Evolutionary conservation across 1,284 basidiomycete genomes (phyloP).

Genomic region (Boletus sp.): DNA sequence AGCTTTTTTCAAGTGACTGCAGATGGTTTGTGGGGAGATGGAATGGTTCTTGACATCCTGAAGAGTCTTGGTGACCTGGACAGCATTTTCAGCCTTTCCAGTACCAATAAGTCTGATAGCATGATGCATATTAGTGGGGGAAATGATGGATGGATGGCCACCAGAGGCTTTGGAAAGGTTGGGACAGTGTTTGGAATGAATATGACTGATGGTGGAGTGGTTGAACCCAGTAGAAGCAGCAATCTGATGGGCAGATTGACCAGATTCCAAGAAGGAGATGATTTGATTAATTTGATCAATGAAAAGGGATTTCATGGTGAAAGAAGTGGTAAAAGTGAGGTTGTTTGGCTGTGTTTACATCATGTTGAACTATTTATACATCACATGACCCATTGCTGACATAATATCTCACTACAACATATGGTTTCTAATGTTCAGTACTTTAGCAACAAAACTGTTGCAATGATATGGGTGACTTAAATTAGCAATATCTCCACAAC

Average conservation of each 20-base stretch:
- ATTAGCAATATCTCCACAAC: no score
- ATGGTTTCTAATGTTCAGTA: no score
- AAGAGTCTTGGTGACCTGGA: constrained; percentile 2
- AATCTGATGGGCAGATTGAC: not conserved
- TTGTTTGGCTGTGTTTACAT: not conserved
- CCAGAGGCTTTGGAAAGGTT: not conserved
- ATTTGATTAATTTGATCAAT: not conserved
- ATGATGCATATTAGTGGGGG: not conserved
- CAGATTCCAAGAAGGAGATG: not conserved
- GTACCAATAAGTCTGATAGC: not conserved
- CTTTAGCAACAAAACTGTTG: no score
- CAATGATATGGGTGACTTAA: no score
- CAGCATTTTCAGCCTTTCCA: not conserved
- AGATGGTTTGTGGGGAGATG: not conserved
- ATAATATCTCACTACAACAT: no score
- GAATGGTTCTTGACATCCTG: constrained; percentile 3
- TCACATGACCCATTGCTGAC: no score
- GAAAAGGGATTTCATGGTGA: not conserved
- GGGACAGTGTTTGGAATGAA: not conserved
- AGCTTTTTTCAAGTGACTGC: not conserved
- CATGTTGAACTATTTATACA: no score
- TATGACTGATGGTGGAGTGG: not conserved
- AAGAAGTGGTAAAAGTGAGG: not conserved
- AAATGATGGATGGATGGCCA: not conserved
- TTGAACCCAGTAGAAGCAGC: not conserved